Conservation (phyloP, 371 early-diverging fungal species). For the Lichtheimia hyalospora region DNA sequence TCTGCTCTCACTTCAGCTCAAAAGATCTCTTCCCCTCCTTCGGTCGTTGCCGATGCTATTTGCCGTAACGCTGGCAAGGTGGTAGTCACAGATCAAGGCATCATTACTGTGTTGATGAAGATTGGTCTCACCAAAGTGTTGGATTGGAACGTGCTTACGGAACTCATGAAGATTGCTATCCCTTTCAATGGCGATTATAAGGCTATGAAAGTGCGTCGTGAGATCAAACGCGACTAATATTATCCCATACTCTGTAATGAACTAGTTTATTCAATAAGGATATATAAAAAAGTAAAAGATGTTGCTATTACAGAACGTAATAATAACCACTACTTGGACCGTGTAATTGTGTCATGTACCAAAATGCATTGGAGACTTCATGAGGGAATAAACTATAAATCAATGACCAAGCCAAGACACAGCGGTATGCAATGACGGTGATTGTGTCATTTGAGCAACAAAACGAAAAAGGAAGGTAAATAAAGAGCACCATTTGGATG, state of each 20-base stretch:
- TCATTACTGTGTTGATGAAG: constrained; percentile 54
- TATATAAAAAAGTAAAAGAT: too few species aligned
- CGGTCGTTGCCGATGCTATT: constrained; percentile 57
- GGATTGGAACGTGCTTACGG: constrained; percentile 54
- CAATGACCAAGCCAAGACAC: constrained; percentile 19
- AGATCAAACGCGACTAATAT: constrained; percentile 17
- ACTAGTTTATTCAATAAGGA: too few species aligned
- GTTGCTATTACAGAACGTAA: neutral
- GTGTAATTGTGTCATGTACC: constrained; percentile 1
- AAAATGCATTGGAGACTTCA: constrained; percentile 12
- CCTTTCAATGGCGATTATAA: constrained; percentile 54
- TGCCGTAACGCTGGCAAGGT: constrained; percentile 59
- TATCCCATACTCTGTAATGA: too few species aligned
- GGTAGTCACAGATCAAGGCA: constrained; percentile 60
- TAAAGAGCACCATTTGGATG: constrained; percentile 9
- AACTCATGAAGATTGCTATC: constrained; percentile 50
- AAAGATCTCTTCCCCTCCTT: constrained; percentile 50
- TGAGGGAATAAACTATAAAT: constrained; percentile 24
- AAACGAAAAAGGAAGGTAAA: constrained; percentile 16
- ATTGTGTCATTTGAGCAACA: constrained; percentile 1
- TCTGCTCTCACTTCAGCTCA: constrained; percentile 46
- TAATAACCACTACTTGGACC: neutral
- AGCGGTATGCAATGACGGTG: constrained; percentile 16
- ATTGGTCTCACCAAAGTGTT: constrained; percentile 41
- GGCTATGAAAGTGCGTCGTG: constrained; percentile 46